Evolutionary conservation across 441 rosid genomes (phyloP), one percentile per base, ranked within the genome.

Genomic region (Kokia cookei): DNA sequence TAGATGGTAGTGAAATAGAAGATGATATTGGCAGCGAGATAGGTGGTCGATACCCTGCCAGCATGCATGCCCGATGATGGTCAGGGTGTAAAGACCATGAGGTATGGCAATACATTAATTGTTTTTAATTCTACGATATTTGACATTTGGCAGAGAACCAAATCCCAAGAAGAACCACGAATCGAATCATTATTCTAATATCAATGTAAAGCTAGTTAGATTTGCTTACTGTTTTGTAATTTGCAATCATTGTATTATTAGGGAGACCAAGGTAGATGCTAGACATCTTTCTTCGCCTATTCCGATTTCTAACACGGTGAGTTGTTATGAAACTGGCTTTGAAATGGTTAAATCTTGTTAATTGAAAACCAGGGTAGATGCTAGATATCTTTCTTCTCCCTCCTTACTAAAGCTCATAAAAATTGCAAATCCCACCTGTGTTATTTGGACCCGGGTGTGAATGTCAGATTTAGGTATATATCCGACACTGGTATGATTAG

Each of bases 1-100:
- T 85, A 75, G 92, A 95, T 24, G 88, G 80, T 65, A 82, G 73
- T 15, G 97, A 89, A 77, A 69, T 83, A 27, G 97, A 88, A 81
- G 91, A 93, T 24, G 92, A 90, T 9, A 78, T 84, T 54, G 89
- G 84, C 63, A 87, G 81, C 15, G 97, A 91, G 75, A 83, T 93
- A 85, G 89, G 83, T 50, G 84, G 88, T 75, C 82, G 82, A 47
- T 94, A 97, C 35, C 97, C 99, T 42, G 74, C 82, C 50, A 82
- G 82, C 57, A 45, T 87, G 68, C 90, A 86, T 55, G 89, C 91
- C 80, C 86, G 96, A 83, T 90, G 90, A 86, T 71, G 40, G 65
- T 75, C 53, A 60, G 74, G 37, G 37, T 26, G 55, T 37, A 37
- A 37, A 37, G 40, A 37, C 40, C 12, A 22, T 51, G 35, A 76